Base-by-base conservation (phyloP, 345 rosid genomes). In the Balakata baccata region DNA sequence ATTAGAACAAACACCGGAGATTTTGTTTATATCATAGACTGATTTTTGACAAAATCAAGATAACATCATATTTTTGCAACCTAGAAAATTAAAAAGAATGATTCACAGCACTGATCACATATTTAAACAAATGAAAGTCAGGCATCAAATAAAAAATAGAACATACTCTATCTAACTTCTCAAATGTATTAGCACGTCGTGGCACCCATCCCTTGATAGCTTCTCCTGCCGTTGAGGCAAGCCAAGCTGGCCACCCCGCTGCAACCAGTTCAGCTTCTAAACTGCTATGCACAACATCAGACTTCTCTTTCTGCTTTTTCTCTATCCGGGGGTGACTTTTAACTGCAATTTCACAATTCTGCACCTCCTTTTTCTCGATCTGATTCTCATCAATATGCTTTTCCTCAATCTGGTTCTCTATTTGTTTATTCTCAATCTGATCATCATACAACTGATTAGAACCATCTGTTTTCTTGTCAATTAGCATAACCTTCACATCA, bases 201-300 rank as follows among this genome's bases (percentile, higher is more conserved):
- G 98, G 98, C 37, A 84, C 67, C 98, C 95, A 94, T 78, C 97
- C 98, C 45, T 77, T 82, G 83, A 94, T 86, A 18, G 95, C 89
- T 81, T 92, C 98, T 49, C 89, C 88, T 29, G 97, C 95, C n/a
- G 77, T 87, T 0, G 89, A 80, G 57, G 85, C 86, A 76, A 94
- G 95, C 98, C 98, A 94, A 63, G 84, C 56, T 25, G 98, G 98
- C 98, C 98, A 94, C n/a, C 98, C 98, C 5, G 89, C 90, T 0
- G 84, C 89, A 80, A 75, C 77, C 80, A 80, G 95, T 89, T 86
- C 93, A 22, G 80, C 79, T 69, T 86, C 91, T 45, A 70, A 72
- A 22, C 82, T 82, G 64, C 85, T 87, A 0, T 82, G 80, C 66
- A 86, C 80, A 57, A 72, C 68, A 70, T 85, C 85, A 71, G 8